Evolutionary conservation across 2,329 filamentous ascomycete genomes (phyloP), one percentile per base, ranked within the genome.

Genomic region (Fusarium algeriense): DNA sequence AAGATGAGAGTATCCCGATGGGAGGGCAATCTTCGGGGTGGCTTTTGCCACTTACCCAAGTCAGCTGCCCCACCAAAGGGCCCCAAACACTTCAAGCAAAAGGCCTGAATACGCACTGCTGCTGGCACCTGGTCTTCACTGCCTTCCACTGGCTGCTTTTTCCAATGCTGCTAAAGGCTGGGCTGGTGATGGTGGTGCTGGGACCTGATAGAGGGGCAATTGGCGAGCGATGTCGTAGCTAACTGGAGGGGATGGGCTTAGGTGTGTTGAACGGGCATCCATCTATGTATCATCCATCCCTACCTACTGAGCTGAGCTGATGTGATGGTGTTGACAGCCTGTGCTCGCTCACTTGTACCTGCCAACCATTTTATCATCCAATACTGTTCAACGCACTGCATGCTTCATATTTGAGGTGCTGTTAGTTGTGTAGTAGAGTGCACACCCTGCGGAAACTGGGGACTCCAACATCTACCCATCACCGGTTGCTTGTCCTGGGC

Each of bases 51-150:
- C 76, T 70, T 64, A 71, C 58, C 71, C 70, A 75, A 78, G 77
- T 79, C 78, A 79, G 76, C 75, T 78, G 77, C 76, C 73, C 77
- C 77, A 78, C 76, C 69, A 75, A 62, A 74, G 67, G 70, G 65
- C 70, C 40, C 71, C 63, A 56, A 68, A 73, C 55, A 64, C 67
- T 69, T 60, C 54, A 53, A 60, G 59, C 57, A 60, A 68, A 46
- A 59, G 50, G 50, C 66, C 57, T 69, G 61, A 44, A 62, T 54
- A 69, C 53, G 66, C 54, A 68, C 43, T 69, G 67, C 52, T 64
- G 46, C 45, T 55, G 58, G 64, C 48, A 60, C 55, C 63, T 67
- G 61, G 41, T 20, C 41, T 61, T 49, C 62, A 49, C 64, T 61
- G 46, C 54, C 37, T 59, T 50, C 48, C 17, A 50, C 48, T 50